Evolutionary conservation across 2,329 filamentous ascomycete species (phyloP), one percentile per base, ranked within the genome.

Genomic region (Lomentospora prolificans): DNA sequence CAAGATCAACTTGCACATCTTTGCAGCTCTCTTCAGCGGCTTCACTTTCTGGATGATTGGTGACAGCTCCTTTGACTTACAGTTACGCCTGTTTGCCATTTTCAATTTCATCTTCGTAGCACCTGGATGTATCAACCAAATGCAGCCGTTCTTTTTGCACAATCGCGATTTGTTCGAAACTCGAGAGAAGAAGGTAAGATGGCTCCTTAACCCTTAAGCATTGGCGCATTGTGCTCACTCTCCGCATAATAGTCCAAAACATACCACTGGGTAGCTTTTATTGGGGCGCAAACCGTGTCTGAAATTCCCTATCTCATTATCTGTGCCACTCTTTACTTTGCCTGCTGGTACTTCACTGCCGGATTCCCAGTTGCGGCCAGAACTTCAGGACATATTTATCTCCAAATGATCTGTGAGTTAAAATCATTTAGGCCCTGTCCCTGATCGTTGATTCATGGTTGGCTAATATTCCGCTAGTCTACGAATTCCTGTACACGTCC

Each of bases 81-180:
- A 65, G 41, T 57, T 62, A 1, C 67, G 73, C 7, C 66, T 78
- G 0, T 76, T 78, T 60, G 70, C 74, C 3, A 67, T 78, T 30
- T 78, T 78, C 66, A 77, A 77, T 57, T 78, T 78, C 59, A 74
- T 79, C 36, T 77, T 78, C 61, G 74, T 78, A 6, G 75, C 75
- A 0, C 75, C 75, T 0, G 75, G 74, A 1, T 55, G 53, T 22
- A 55, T 55, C 9, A 55, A 55, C 28, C 63, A 64, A n/a, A 61
- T 78, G 51, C 75, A 78, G 60, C 75, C 76, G 0, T 68, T 77
- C 30, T 78, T 78, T 58, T 62, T 78, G 46, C 66, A 73, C 6
- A 70, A 72, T 4, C 68, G 75, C 0, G 74, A 77, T 52, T 74
- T 78, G 25, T 78, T 74, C 51, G 75, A 78, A 57, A 67, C 71